Evolutionary conservation across 176 grass and related monocot species (phyloP).

Genomic region (Bonia amplexicaulis): DNA sequence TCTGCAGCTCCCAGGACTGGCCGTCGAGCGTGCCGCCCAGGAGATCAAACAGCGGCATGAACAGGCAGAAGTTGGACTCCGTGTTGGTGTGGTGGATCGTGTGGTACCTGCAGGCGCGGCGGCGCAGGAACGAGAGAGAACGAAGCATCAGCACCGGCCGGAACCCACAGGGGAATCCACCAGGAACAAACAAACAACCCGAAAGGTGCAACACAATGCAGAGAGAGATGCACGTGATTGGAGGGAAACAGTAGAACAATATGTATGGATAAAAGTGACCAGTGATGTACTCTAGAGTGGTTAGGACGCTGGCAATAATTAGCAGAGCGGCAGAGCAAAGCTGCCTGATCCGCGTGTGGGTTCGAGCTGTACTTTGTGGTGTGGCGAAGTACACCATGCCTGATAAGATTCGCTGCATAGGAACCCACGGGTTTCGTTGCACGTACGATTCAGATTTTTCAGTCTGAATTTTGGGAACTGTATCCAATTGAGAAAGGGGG

Average conservation of each 20-base stretch:
- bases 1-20: conserved; percentile 60
- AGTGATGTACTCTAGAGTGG: neutral
- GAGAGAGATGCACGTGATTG: neutral
- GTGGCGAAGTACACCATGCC: neutral
- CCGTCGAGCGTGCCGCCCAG: conserved; percentile 65
- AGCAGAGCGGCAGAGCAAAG: neutral
- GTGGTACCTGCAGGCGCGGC: conserved; percentile 56
- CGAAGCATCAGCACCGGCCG: neutral
- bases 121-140: neutral
- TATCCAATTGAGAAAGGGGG: neutral
- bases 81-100: conserved; percentile 64
- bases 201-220: neutral
- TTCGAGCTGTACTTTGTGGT: neutral
- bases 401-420: neutral
- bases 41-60: conserved; percentile 94
- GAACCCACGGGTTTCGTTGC: too few relatives aligned
- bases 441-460: neutral
- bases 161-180: neutral
- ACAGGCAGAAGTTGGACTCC: conserved; percentile 84
- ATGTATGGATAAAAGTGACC: neutral
- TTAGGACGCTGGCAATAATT: neutral
- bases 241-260: neutral
- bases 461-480: neutral
- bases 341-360: neutral
- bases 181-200: neutral